phyloP scores from a whole-genome alignment of 441 rosid species.

The Biscutella auriculata region DNA sequence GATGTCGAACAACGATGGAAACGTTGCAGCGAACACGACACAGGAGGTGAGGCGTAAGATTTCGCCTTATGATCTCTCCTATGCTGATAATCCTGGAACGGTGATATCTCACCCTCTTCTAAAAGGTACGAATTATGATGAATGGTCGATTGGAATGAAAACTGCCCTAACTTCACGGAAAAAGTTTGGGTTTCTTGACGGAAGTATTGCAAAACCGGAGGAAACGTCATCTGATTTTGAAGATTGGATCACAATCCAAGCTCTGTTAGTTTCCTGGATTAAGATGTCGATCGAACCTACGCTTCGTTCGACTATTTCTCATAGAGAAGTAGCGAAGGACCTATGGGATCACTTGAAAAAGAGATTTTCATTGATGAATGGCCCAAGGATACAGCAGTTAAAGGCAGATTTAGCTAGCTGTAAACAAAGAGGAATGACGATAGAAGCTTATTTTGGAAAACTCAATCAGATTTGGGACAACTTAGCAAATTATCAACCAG shows the following conservation, averaged over 20 bases:
- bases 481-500: accelerated
- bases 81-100: neutral
- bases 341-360: neutral
- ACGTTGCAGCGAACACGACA: too few relatives aligned
- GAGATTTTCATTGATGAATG: neutral
- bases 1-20: too few relatives aligned
- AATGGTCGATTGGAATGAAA: too few relatives aligned
- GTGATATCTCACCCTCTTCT: too few relatives aligned
- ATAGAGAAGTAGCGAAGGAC: neutral
- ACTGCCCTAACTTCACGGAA: too few relatives aligned
- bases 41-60: neutral
- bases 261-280: neutral
- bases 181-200: too few relatives aligned
- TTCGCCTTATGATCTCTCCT: neutral
- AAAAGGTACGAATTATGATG: too few relatives aligned
- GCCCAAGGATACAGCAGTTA: too few relatives aligned
- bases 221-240: accelerated
- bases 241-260: neutral
- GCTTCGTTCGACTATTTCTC: neutral
- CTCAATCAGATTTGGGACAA: neutral
- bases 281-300: accelerated
- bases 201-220: too few relatives aligned
- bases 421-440: neutral
- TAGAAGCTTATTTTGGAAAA: neutral
- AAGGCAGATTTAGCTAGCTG: neutral